Percentiles rank a stretch among this genome's conserved stretches.
phyloP scores from a whole-genome alignment of 2,329 filamentous ascomycete species.

The Xylaria sp. region DNA sequence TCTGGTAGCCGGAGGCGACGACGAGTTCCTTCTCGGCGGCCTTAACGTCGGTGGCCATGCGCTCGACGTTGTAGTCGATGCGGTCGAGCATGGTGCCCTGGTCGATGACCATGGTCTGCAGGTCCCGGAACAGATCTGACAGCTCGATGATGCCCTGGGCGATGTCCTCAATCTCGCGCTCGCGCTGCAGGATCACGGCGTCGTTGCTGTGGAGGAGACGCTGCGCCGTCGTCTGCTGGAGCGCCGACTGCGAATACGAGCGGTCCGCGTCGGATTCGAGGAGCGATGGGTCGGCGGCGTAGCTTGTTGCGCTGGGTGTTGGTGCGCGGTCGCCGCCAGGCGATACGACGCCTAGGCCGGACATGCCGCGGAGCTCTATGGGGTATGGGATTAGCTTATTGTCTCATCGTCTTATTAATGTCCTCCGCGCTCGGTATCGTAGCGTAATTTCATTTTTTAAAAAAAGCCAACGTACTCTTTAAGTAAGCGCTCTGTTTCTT shows the following conservation, averaged over 20 bases:
- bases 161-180: constrained; percentile 97
- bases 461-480: constrained; percentile 73
- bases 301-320: constrained; percentile 64
- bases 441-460: too few species aligned
- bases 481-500: constrained; percentile 98
- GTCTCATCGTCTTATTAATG: neutral
- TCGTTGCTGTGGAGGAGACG: constrained; percentile 80
- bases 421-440: neutral
- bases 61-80: constrained; percentile 98
- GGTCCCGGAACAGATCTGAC: constrained; percentile 94
- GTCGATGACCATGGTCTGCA: constrained; percentile 95
- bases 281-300: constrained; percentile 83
- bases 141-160: constrained; percentile 98
- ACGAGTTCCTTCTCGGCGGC: constrained; percentile 92
- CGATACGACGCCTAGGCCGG: constrained; percentile 66
- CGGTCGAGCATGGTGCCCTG: constrained; percentile 92
- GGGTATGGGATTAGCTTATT: constrained; percentile 39
- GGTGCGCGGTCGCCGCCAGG: constrained; percentile 63
- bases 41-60: constrained; percentile 93
- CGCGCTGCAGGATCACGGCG: constrained; percentile 85
- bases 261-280: constrained; percentile 95
- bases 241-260: constrained; percentile 87
- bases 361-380: constrained; percentile 78
- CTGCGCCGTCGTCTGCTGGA: constrained; percentile 75
- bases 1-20: constrained; percentile 89